Base-by-base conservation (phyloP, 129 eudicot genomes). In the Lactuca saligna region DNA sequence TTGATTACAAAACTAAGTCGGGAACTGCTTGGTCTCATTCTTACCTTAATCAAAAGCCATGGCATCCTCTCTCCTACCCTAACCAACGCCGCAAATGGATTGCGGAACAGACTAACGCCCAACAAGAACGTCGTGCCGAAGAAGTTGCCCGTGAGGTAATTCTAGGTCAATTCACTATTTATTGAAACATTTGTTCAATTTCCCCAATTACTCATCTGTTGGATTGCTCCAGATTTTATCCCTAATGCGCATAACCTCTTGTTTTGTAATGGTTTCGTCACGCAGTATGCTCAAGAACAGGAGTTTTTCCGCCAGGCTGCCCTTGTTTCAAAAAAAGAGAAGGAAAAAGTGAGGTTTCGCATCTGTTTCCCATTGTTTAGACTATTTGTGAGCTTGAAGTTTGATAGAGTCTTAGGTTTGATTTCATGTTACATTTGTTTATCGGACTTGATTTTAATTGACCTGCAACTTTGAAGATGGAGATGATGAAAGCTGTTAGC, bases 281-380 rank as follows among this genome's bases (percentile, higher is more conserved):
- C 80, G 79, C 95, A 93, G 99, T 94, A 89, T 94, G 96, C 96
- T 65, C 99, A 94, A 70, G 97, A 94, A 77, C 99, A 89, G 82
- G 99, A 94, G 54, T 94, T 89, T 78, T 85, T 94, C 35, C 82
- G 97, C 17, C 99, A 94, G 79, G 78, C 95, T 3, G 91, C 97
- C 0, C 90, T 94, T 37, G 85, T 94, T 37, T 89, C 99, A 8
- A 84, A 87, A 82, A 89, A 94, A 71, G 99, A 94, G 85, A 87
- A 94, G 81, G 99, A 94, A 72, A 94, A 89, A 80, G 99, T 88
- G 66, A 82, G 69, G 31, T 69, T 68, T 14, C 25, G 17, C 6
- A 6, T 65, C 1, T 56, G 54, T 57, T 44, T 75, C 58, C 9
- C 50, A n/a, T 50, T 17, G 11, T 50, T 75, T 34, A 4, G 41